Conservation (phyloP, 2,329 filamentous ascomycete genomes). For the Dactylellina haptotyla region DNA sequence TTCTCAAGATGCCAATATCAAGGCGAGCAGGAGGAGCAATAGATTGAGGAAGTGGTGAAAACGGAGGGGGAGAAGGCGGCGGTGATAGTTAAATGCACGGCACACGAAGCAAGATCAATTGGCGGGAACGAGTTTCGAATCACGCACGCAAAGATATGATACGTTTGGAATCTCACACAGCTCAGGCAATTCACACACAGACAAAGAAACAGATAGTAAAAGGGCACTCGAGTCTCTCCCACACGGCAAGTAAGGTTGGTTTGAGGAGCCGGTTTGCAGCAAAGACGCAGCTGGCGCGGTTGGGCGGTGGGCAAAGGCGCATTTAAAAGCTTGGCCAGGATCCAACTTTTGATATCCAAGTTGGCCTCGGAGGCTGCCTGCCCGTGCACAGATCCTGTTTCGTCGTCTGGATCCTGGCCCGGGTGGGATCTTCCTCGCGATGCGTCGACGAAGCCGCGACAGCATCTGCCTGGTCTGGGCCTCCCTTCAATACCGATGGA, state of each 20-base stretch:
- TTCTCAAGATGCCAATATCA: background rate
- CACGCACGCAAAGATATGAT: no score
- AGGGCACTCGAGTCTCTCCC: no score
- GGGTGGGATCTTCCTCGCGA: background rate
- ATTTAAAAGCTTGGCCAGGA: constrained; percentile 47
- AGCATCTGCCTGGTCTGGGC: no score
- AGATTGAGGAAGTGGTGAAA: background rate
- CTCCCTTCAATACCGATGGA: no score
- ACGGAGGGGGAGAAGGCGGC: no score
- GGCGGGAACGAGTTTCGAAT: no score
- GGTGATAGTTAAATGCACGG: background rate
- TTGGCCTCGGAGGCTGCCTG: background rate
- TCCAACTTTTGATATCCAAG: constrained; percentile 3
- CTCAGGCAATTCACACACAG: background rate
- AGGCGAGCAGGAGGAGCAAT: background rate
- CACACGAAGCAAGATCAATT: background rate
- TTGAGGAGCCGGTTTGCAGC: background rate
- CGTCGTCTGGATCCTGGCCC: background rate
- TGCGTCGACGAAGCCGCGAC: background rate
- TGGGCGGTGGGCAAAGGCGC: constrained; percentile 9
- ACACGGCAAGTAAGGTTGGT: no score
- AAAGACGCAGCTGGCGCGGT: constrained; percentile 31
- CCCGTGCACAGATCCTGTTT: constrained; percentile 3
- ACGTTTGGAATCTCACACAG: background rate
- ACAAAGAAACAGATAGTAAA: background rate